Percentiles rank a stretch among this genome's conserved stretches.
Conservation (phyloP, 441 rosid species). For the Populus trichocarpa region DNA sequence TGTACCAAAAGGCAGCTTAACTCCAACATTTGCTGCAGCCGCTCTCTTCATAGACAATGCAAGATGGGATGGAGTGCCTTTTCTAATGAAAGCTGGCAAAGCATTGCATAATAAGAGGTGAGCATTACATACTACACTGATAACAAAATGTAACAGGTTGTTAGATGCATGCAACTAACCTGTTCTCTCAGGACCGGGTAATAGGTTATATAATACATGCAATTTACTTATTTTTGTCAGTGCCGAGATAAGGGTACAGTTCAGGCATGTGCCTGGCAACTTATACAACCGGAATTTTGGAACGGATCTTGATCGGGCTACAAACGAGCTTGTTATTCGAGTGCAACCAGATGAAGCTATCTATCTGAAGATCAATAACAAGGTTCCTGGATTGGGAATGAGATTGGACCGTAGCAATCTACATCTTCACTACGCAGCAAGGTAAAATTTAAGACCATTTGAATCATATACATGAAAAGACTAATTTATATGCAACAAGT, state of each 20-base stretch:
- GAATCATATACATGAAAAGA: not conserved
- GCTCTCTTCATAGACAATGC: constrained; percentile 91
- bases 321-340: constrained; percentile 88
- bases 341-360: constrained; percentile 96
- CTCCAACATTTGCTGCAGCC: constrained; percentile 96
- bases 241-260: constrained; percentile 90
- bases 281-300: constrained; percentile 71
- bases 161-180: not conserved
- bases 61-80: constrained; percentile 98
- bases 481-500: not conserved
- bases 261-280: constrained; percentile 89
- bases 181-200: not conserved
- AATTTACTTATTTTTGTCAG: constrained; percentile 31
- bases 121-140: not conserved
- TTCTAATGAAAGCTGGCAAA: constrained; percentile 95
- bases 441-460: constrained; percentile 30
- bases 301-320: constrained; percentile 72
- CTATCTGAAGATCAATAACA: constrained; percentile 91
- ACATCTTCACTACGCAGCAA: constrained; percentile 84
- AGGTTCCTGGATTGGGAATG: constrained; percentile 96
- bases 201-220: not conserved
- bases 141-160: not conserved
- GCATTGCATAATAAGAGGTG: constrained; percentile 79
- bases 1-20: constrained; percentile 72
- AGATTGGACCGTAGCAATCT: constrained; percentile 80